A percentile compares a stretch with the other conserved stretches of the same genome.
phyloP scores from a whole-genome alignment of 176 grass and related monocot genomes.

The Oryza officinalis region DNA sequence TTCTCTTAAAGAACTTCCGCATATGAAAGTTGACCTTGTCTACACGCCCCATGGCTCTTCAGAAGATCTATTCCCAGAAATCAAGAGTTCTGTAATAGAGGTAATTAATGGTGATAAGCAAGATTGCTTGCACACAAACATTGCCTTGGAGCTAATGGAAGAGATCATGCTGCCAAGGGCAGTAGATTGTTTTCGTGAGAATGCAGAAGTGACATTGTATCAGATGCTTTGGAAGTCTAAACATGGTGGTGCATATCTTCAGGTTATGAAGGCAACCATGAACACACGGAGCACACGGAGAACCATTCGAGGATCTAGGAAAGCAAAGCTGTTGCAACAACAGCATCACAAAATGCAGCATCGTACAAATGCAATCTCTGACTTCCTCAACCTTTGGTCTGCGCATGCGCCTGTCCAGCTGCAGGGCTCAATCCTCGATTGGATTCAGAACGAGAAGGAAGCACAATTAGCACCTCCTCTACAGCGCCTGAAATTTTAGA shows the following conservation, averaged over 20 bases:
- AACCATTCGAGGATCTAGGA: background rate
- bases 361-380: background rate
- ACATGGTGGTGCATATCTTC: conserved; percentile 3
- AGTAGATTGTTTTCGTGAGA: background rate
- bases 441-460: background rate
- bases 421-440: background rate
- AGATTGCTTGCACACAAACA: background rate
- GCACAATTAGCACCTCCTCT: background rate
- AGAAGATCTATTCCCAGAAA: background rate
- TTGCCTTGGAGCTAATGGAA: background rate
- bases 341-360: background rate
- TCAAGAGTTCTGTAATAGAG: background rate
- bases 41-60: background rate
- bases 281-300: background rate
- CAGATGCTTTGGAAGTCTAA: conserved; percentile 27
- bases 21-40: background rate
- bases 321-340: background rate
- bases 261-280: background rate
- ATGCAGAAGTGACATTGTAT: background rate
- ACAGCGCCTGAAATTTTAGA: background rate
- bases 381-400: background rate
- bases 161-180: conserved; percentile 15
- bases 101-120: background rate
- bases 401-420: background rate
- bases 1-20: background rate